Conservation (phyloP, 805 yeast genomes). For the Lachancea thermotolerans region DNA sequence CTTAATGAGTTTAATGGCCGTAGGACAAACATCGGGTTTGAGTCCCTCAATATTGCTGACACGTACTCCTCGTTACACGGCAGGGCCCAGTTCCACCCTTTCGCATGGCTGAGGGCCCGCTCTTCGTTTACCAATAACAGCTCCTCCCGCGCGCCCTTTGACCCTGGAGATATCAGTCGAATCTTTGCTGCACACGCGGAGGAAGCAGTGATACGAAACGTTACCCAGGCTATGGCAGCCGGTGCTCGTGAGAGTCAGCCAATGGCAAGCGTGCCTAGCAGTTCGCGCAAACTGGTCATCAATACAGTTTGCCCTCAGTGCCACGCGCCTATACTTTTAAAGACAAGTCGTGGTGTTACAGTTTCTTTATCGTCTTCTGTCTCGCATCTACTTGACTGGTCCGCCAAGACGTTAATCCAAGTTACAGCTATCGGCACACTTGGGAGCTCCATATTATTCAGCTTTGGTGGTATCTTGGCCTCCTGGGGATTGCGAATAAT, state of each 20-base stretch:
- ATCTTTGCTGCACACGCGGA: slow-evolving; percentile 3
- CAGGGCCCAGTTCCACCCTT: slow-evolving; percentile 1
- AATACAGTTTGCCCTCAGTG: slow-evolving; percentile 32
- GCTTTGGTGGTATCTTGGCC: slow-evolving; percentile 2
- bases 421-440: slow-evolving; percentile 4
- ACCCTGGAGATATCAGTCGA: slow-evolving; percentile 3
- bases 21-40: slow-evolving; percentile 1
- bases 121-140: neutral
- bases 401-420: slow-evolving; percentile 1
- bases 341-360: slow-evolving; percentile 8
- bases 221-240: slow-evolving; percentile 6
- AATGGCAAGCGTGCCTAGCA: neutral
- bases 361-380: neutral
- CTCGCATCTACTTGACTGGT: slow-evolving; percentile 11
- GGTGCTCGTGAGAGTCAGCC: slow-evolving; percentile 2
- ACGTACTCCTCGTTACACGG: slow-evolving; percentile 4
- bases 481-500: slow-evolving; percentile 7
- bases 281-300: slow-evolving; percentile 6
- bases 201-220: neutral
- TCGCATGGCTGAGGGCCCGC: neutral
- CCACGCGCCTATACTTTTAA: slow-evolving; percentile 18
- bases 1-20: neutral
- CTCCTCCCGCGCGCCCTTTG: neutral
- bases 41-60: slow-evolving; percentile 6
- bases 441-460: slow-evolving; percentile 5